Evolutionary conservation across 192 early-diverging fungal genomes (phyloP).

Genomic region (Helicostylum pulchrum): DNA sequence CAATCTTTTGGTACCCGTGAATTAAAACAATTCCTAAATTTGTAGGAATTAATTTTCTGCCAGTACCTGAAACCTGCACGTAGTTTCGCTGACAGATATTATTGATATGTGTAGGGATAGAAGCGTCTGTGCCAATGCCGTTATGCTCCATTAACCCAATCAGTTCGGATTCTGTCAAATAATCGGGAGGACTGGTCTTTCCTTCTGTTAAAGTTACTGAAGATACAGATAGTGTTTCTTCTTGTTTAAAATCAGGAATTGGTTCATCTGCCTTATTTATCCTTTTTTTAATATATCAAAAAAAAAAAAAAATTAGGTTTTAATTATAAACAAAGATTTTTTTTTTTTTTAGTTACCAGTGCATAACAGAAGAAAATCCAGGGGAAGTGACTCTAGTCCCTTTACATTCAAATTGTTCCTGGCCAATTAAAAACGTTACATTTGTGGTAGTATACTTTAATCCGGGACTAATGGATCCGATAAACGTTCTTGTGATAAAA

Average conservation of each 20-base stretch:
- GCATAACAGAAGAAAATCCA: conserved; percentile 43
- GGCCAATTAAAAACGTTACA: conserved; percentile 32
- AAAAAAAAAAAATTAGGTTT: too few species aligned
- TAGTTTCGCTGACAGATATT: conserved; percentile 53
- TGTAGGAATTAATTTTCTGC: conserved; percentile 44
- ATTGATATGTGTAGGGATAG: conserved; percentile 51
- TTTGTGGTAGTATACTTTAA: conserved; percentile 41
- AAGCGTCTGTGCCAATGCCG: conserved; percentile 54
- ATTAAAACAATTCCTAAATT: conserved; percentile 55
- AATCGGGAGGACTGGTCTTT: conserved; percentile 50
- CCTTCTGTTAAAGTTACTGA: conserved; percentile 40
- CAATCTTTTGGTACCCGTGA: conserved; percentile 55
- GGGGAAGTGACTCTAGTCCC: conserved; percentile 35
- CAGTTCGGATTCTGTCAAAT: conserved; percentile 49
- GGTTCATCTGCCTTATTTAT: conserved; percentile 36
- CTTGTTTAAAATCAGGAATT: conserved; percentile 34
- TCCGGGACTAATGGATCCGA: conserved; percentile 45
- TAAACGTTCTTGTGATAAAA: conserved; percentile 38
- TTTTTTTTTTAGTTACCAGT: conserved; percentile 27
- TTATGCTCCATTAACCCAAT: conserved; percentile 45
- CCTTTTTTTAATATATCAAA: conserved; percentile 3
- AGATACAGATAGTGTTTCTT: conserved; percentile 21
- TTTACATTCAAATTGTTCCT: conserved; percentile 41
- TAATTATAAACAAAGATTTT: too few species aligned
- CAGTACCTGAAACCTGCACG: conserved; percentile 40